Evolutionary conservation across 192 early-diverging fungal genomes (phyloP).

Genomic region (Chytriomyces sp.): DNA sequence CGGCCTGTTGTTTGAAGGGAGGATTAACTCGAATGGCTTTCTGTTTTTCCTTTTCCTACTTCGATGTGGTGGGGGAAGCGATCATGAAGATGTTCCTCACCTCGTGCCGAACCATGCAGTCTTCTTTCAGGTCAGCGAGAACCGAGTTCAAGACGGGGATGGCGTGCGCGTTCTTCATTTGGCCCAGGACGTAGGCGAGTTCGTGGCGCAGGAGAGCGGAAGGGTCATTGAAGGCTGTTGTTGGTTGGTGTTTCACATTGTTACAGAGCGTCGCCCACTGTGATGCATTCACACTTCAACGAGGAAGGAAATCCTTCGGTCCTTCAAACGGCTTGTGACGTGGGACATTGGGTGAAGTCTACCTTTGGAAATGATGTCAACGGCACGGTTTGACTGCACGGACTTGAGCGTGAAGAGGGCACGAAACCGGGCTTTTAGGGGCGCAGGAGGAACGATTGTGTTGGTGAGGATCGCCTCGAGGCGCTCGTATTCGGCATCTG

Average conservation of each 20-base stretch:
- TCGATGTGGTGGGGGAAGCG: neutral
- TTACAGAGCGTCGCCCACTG: too few relatives aligned
- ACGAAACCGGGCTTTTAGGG: conserved; percentile 87
- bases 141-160: conserved; percentile 69
- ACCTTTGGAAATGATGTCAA: conserved; percentile 85
- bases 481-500: conserved; percentile 16
- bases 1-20: too few relatives aligned
- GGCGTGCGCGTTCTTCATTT: conserved; percentile 85
- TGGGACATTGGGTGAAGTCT: conserved; percentile 10
- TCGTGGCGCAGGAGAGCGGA: conserved; percentile 95
- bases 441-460: conserved; percentile 26
- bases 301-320: too few relatives aligned
- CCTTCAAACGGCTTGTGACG: too few relatives aligned
- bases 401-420: conserved; percentile 91
- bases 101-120: conserved; percentile 97
- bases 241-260: too few relatives aligned
- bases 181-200: conserved; percentile 93
- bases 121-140: conserved; percentile 67
- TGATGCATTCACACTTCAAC: too few relatives aligned
- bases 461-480: conserved; percentile 34
- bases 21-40: neutral
- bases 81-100: conserved; percentile 23
- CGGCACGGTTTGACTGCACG: conserved; percentile 68
- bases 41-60: neutral
- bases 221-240: conserved; percentile 73